phyloP scores from a whole-genome alignment of 2,329 filamentous ascomycete genomes.

The Aspergillus sp. region DNA sequence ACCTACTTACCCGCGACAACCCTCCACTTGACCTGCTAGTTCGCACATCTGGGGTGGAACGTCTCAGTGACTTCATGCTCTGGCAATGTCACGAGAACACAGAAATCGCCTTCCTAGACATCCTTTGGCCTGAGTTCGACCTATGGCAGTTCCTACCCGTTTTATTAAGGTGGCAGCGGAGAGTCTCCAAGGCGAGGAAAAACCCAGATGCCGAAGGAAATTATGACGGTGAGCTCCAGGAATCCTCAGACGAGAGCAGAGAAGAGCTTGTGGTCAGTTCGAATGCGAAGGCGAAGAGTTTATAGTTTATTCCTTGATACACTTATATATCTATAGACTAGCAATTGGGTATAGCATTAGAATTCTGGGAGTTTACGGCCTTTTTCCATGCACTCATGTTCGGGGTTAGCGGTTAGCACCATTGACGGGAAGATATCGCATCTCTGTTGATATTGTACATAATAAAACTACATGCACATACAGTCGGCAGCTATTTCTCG shows the following conservation, averaged over 20 bases:
- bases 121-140: conserved; percentile 94
- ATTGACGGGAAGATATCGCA: background rate
- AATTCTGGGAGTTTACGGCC: conserved; percentile 2
- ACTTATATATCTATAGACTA: conserved; percentile 12
- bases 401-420: background rate
- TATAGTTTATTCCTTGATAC: conserved; percentile 22
- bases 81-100: conserved; percentile 97
- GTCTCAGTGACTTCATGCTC: conserved; percentile 96
- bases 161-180: conserved; percentile 82
- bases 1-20: conserved; percentile 83
- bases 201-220: conserved; percentile 60
- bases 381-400: background rate
- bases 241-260: conserved; percentile 27
- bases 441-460: background rate
- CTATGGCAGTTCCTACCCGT: conserved; percentile 92
- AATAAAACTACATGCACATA: conserved; percentile 2
- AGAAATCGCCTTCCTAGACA: conserved; percentile 87
- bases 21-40: conserved; percentile 90
- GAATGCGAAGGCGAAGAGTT: conserved; percentile 30
- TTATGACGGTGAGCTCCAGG: conserved; percentile 51
- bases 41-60: conserved; percentile 87
- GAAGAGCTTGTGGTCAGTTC: conserved; percentile 19
- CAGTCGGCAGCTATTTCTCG: background rate
- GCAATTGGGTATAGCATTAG: conserved; percentile 3
- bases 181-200: conserved; percentile 62